Evolutionary conservation across 306 rosid genomes (phyloP), one percentile per base, ranked within the genome.

Genomic region (Vigna reflexopilosa): DNA sequence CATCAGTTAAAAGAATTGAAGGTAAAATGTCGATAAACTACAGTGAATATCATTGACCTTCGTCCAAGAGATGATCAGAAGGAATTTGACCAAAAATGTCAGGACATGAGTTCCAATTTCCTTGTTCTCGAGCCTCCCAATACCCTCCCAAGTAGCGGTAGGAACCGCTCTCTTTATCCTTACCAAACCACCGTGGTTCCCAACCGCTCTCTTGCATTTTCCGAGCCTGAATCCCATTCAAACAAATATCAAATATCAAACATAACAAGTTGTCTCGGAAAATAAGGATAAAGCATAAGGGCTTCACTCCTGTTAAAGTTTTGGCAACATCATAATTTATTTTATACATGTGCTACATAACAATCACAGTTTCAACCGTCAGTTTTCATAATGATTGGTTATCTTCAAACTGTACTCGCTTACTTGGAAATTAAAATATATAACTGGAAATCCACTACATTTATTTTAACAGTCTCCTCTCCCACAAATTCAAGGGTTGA

Each of bases 131-230:
- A 72, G 98, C 94, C 58, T 94, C 97, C 98, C 98, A 94, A 61
- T 94, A 94, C 66, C 97, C 98, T 67, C 98, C 97, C 44, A 73
- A 6, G 67, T 89, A 94, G 28, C 82, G 86, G 82, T 90, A 90
- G 4, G 90, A 38, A 49, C 94, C 98, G 13, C 86, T 88, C 40
- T 77, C 89, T 79, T 90, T 88, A 73, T 94, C 96, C 77, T 81
- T 87, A 1, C 81, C 80, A 67, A 94, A 94, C 98, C 98, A 94
- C 77, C 76, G 89, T 5, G 98, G 97, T 81, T 89, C 83, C 98
- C 98, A 94, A 48, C 98, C 98, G 14, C 92, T 87, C 78, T 92
- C 98, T 88, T 94, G 98, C 98, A 94, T 92, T 85, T 84, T 87
- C 72, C 97, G 86, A 49, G 98, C 96, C 98, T 94, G 89, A 81